phyloP scores from a whole-genome alignment of 805 yeast genomes.

The Lipomyces mesembrius region DNA sequence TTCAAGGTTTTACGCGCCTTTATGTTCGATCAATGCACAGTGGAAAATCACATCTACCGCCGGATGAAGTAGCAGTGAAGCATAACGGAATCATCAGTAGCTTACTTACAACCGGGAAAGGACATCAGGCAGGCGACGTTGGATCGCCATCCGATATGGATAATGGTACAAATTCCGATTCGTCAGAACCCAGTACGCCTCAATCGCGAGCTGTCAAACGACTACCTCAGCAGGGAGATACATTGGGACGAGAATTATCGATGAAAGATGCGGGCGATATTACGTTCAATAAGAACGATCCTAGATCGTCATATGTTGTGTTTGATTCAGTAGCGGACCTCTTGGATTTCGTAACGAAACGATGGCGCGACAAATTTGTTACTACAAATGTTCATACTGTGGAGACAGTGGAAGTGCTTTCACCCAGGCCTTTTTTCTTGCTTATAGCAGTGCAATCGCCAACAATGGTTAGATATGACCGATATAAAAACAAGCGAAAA shows the following conservation, averaged over 20 bases:
- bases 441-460: slow-evolving; percentile 83
- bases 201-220: too few relatives aligned
- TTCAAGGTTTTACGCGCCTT: slow-evolving; percentile 38
- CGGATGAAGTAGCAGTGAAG: not conserved
- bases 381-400: slow-evolving; percentile 57
- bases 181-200: not conserved
- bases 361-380: slow-evolving; percentile 70
- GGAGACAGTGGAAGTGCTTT: slow-evolving; percentile 47
- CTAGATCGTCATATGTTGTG: slow-evolving; percentile 13
- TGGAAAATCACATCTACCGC: slow-evolving; percentile 12
- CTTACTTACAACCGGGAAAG: not conserved
- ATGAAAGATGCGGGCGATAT: slow-evolving; percentile 39
- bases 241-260: not conserved
- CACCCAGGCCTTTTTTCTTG: slow-evolving; percentile 80
- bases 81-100: slow-evolving; percentile 24
- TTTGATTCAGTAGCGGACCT: slow-evolving; percentile 54
- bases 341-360: slow-evolving; percentile 62
- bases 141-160: not conserved
- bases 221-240: not conserved
- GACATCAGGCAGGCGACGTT: not conserved
- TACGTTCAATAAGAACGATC: slow-evolving; percentile 11
- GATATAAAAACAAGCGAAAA: slow-evolving; percentile 24
- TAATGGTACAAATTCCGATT: not conserved
- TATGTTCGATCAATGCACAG: slow-evolving; percentile 11
- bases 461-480: slow-evolving; percentile 50